Conservation (phyloP, 345 rosid genomes). For the Litchi chinensis region DNA sequence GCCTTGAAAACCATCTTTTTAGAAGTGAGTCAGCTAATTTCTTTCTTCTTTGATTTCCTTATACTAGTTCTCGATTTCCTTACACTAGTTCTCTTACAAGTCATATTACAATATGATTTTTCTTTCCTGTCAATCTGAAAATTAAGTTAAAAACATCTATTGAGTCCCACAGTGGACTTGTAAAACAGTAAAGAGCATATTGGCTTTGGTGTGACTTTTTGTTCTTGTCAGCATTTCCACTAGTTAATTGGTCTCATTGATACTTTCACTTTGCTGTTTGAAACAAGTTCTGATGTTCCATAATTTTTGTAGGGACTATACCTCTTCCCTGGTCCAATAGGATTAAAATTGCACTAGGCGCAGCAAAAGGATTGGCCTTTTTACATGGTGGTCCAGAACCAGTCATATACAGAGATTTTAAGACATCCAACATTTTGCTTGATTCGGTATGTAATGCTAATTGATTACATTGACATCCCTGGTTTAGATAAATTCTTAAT, state of each 20-base stretch:
- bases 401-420: constrained; percentile 97
- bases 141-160: neutral
- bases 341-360: constrained; percentile 90
- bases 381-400: constrained; percentile 90
- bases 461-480: neutral
- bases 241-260: constrained; percentile 23
- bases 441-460: constrained; percentile 62
- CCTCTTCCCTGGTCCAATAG: constrained; percentile 88
- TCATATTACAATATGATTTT: neutral
- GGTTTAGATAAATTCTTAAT: constrained; percentile 14
- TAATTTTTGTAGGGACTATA: constrained; percentile 58
- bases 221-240: constrained; percentile 11
- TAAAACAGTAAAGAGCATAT: neutral
- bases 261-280: neutral
- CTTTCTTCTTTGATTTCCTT: neutral
- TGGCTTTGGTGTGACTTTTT: neutral
- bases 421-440: constrained; percentile 92
- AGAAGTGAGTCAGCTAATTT: constrained; percentile 61
- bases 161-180: too few relatives aligned
- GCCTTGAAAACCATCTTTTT: constrained; percentile 97
- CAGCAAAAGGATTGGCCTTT: constrained; percentile 96
- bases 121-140: neutral
- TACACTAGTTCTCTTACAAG: neutral
- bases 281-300: constrained; percentile 24
- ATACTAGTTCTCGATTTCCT: constrained; percentile 9